phyloP scores from a whole-genome alignment of 202 grass and related monocot species.

The Hordeum pubiflorum region DNA sequence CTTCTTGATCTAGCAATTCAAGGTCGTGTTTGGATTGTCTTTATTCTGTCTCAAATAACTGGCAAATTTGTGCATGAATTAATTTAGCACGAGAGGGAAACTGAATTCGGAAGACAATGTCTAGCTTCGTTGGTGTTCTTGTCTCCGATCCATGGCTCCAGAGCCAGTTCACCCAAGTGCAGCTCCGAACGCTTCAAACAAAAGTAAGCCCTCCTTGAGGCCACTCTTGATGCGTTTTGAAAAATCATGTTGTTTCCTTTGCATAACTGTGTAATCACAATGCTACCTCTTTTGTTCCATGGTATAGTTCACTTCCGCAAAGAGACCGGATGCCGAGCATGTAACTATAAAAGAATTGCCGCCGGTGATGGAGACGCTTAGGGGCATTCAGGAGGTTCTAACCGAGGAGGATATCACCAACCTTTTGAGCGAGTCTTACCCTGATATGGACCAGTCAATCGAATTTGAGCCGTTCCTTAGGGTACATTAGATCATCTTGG shows the following conservation, averaged over 20 bases:
- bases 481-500: conserved; percentile 30
- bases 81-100: neutral
- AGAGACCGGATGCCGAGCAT: conserved; percentile 35
- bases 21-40: neutral
- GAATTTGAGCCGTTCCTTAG: conserved; percentile 90
- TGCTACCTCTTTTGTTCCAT: neutral
- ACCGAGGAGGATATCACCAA: conserved; percentile 52
- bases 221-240: neutral
- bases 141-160: conserved; percentile 77
- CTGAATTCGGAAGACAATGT: conserved; percentile 42
- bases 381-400: conserved; percentile 69
- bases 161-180: conserved; percentile 89
- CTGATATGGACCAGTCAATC: conserved; percentile 53
- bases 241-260: neutral
- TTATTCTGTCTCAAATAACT: neutral
- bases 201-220: conserved; percentile 27
- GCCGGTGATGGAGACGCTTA: conserved; percentile 64
- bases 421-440: conserved; percentile 54
- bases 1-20: neutral
- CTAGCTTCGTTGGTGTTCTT: conserved; percentile 62
- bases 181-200: conserved; percentile 65
- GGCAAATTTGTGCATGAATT: neutral
- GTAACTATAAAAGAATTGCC: conserved; percentile 65
- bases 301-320: conserved; percentile 39
- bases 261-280: neutral